phyloP scores from a whole-genome alignment of 768 basidiomycete species.

The Auricularia heimuer region DNA sequence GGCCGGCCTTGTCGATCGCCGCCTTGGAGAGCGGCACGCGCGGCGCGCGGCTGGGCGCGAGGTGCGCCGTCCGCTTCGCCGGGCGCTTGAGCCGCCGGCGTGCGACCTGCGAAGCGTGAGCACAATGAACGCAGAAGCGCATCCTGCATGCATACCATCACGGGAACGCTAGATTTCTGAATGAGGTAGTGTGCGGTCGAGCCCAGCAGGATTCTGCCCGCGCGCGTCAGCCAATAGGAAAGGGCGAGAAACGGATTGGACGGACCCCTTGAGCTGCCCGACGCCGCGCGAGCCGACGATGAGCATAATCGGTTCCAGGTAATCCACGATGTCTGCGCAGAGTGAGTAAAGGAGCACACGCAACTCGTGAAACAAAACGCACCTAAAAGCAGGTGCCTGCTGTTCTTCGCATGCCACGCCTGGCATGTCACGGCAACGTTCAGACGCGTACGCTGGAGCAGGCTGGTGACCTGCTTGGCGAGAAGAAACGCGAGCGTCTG shows the following conservation, averaged over 20 bases:
- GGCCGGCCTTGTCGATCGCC: conserved; percentile 76
- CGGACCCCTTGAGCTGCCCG: conserved; percentile 67
- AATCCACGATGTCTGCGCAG: conserved; percentile 67
- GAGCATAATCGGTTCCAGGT: conserved; percentile 78
- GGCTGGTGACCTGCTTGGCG: conserved; percentile 75
- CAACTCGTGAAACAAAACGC: conserved; percentile 12
- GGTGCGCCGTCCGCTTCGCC: conserved; percentile 65
- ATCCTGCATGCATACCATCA: conserved; percentile 47
- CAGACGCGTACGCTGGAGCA: conserved; percentile 83
- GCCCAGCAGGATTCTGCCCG: conserved; percentile 60
- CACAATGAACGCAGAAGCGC: too few relatives aligned
- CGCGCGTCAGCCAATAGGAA: conserved; percentile 27
- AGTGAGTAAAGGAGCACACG: background rate
- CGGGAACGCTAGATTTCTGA: conserved; percentile 90
- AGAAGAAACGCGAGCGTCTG: conserved; percentile 85
- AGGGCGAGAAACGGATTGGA: conserved; percentile 15
- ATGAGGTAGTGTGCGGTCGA: conserved; percentile 93
- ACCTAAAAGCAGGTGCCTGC: conserved; percentile 81
- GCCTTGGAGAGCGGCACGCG: conserved; percentile 83
- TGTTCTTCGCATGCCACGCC: conserved; percentile 96
- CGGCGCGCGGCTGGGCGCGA: conserved; percentile 51
- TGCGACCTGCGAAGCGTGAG: conserved; percentile 33
- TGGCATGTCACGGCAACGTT: conserved; percentile 85
- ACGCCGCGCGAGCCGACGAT: conserved; percentile 94
- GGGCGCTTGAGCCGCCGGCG: conserved; percentile 85